These are phyloP conservation scores for Verticillium dahliae DNA, from an alignment of 2,329 filamentous ascomycete species.

Conservation along the genomic window DNA sequence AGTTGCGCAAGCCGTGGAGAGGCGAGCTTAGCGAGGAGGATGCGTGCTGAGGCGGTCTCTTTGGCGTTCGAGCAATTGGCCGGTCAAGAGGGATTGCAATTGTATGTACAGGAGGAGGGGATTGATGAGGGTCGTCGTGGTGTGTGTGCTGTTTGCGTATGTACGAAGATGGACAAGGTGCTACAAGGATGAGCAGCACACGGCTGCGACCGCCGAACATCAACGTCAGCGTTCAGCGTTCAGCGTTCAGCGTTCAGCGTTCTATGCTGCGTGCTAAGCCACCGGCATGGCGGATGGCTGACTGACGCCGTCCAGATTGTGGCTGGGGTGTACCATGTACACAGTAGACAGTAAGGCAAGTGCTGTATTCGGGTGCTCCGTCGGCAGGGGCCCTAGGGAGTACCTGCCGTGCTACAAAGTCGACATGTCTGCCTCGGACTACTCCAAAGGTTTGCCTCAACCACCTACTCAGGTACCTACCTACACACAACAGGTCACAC, in stretches of 20 bases:
- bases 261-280: background rate
- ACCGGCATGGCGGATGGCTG: background rate
- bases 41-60: background rate
- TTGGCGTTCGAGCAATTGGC: background rate
- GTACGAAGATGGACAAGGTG: background rate
- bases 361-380: no score
- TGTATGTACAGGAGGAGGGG: background rate
- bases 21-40: background rate
- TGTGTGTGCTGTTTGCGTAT: background rate
- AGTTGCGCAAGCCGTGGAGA: background rate
- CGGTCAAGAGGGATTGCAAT: background rate
- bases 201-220: background rate
- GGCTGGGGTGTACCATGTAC: no score
- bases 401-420: constrained; percentile 14
- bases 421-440: background rate
- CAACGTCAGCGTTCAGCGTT: background rate
- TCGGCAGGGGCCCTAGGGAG: no score
- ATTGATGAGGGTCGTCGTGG: background rate
- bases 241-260: no score
- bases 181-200: background rate
- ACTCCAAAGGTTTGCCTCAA: constrained; percentile 4
- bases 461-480: no score
- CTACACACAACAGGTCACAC: no score
- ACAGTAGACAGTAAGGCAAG: no score
- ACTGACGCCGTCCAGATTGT: background rate